Base-by-base conservation (phyloP, 208 protist genomes). In the Phytomonas serpens region DNA sequence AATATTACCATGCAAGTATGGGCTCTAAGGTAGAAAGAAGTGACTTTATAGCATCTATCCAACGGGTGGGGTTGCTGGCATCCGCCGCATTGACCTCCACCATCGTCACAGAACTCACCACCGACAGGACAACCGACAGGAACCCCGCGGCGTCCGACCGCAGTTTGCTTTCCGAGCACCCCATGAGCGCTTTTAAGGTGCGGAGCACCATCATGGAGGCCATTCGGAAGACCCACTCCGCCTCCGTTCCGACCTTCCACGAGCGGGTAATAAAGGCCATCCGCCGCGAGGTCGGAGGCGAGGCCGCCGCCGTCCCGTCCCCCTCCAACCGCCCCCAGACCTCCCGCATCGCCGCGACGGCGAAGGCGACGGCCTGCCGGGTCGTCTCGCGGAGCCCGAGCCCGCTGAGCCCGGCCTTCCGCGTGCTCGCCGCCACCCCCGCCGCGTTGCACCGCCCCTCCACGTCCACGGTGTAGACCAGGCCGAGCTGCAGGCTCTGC, bases 191-290 rank as follows among this genome's bases (percentile, higher is more conserved):
- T 1, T 65, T 69, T 0, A 83, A 69, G 36, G 76, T 23, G 31
- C 87, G 84, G 61, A 87, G 36, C n/a, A 71, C 61, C 0, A 92
- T 79, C 74, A 85, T 80, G 40, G 73, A 78, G 32, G 73, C 33
- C 64, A 85, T 68, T 31, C 68, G 78, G 38, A 80, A 81, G 9
- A 80, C 57, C 68, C 83, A 84, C 62, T 73, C 71, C 64, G 73
- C 68, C 34, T 74, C 14, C n/a, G 65, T 69, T 19, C 68, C 68
- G 64, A 74, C 68, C 0, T 70, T 40, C 78, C 74, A 82, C 30
- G 78, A 71, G 16, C 34, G 74, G 47, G 73, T 51, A 23, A 67
- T 75, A 30, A 69, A 37, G 63, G 64, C 14, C 78, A 72, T 33
- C 62, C 32, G 32, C 19, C 32, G 62, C 7, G 62, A 33, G 32